Evolutionary conservation across 1,284 basidiomycete genomes (phyloP), one percentile per base, ranked within the genome.

Genomic region (Papiliotrema terrestris): DNA sequence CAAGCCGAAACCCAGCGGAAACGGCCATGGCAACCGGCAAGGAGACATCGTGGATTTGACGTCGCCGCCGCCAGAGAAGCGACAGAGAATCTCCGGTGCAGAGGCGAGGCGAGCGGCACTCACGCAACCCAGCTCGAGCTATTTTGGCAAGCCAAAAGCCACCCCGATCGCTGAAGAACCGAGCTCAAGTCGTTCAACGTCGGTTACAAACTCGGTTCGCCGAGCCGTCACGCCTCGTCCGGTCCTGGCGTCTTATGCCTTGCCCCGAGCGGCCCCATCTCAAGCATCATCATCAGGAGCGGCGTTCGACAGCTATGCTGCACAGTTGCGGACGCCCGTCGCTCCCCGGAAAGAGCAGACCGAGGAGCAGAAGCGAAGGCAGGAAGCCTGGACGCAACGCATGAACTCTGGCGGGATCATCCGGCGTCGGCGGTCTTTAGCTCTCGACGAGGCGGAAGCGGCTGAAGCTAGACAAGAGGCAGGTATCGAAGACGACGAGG

Each of bases 391-490:
- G 72, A 63, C 69, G 38, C 51, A 53, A 3, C 47, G 65, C 13
- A 57, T 68, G n/a, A 44, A 51, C 14, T 55, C 51, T 20, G 65
- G 67, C 3, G 64, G 65, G 8, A 43, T 71, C 0, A 57, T 75
- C 17, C 66, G 63, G 19, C 65, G 75, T 11, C 58, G 75, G 1
- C 50, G 69, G 19, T 74, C 72, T 11, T 54, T 78, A 2, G 67
- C 69, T 14, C 60, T 78, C n/a, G 76, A 78, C 45, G 71, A 74
- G 50, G 74, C 75, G 0, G 74, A 69, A 15, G 71, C 68, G 1
- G 66, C 60, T 3, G 73, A 73, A 55, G 58, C 61, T 14, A 45
- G 68, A 5, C 52, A 60, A 38, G 60, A 53, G 2, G 49, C 54
- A 58, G 41, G 64, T 53, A 8, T 60, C 43, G 62, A 51, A 14